Evolutionary conservation across 164 flowering plant species (phyloP), one percentile per base, ranked within the genome.

Genomic region (Paratinospora sagittata): DNA sequence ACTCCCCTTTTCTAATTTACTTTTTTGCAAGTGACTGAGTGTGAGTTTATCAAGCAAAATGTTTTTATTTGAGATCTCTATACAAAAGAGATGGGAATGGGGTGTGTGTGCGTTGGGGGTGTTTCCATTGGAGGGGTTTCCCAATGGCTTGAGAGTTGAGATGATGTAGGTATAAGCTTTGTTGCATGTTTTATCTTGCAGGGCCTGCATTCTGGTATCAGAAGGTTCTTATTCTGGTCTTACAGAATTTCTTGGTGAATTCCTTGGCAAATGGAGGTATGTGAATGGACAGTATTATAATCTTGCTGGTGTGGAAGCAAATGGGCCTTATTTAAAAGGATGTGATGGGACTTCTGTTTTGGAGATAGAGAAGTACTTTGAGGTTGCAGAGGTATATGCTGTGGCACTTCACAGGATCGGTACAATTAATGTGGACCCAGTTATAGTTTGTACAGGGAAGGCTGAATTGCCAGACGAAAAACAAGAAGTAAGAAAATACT

Each of bases 371-470:
- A 67, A 67, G 33, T 94, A 91, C 75, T 52, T 88, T 66, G 86
- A 86, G 74, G 87, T 89, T 80, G 90, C 82, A 70, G 97, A 94
- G 74, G 72, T 88, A 27, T 94, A 90, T 78, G 85, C 81, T 58
- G 69, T 88, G 61, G 81, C 80, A 33, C 80, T 89, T 75, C 86
- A 87, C 26, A 88, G 81, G 36, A 77, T 3, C n/a, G 68, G 73
- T 73, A 72, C 77, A 61, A 80, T 79, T 61, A 78, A 89, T 73
- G 52, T 76, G 17, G 87, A 84, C 60, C 80, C 69, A 75, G 95
- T 94, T 62, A 77, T 84, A 27, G 77, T 83, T 41, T 93, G 98
- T 96, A 83, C 87, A 64, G 91, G 91, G 81, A 85, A 87, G 66
- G 96, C 94, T 65, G 69, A 82, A 63, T 74, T 93, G 68, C 96